Percentiles rank a stretch among this genome's conserved stretches.
phyloP scores from a whole-genome alignment of 306 rosid species.

The Ochetophila trinervis region DNA sequence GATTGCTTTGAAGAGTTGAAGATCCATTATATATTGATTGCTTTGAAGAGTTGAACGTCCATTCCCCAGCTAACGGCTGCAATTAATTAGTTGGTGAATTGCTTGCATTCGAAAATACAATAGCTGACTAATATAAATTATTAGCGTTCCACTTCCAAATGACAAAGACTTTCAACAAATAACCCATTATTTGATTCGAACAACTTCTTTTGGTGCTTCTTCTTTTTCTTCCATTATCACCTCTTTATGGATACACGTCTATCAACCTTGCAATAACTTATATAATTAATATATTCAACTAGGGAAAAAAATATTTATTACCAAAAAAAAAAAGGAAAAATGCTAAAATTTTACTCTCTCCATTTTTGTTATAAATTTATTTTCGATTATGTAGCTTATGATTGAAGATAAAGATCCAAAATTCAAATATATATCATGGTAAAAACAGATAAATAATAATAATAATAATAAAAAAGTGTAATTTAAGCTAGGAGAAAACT shows the following conservation, averaged over 20 bases:
- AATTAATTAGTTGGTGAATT: conserved; percentile 30
- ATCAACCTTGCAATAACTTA: not conserved
- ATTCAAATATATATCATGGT: no score
- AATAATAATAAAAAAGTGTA: not conserved
- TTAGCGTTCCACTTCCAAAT: not conserved
- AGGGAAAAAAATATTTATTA: no score
- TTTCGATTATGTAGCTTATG: no score
- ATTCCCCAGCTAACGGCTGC: conserved; percentile 2
- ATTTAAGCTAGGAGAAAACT: not conserved
- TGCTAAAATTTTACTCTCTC: no score
- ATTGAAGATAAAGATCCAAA: no score
- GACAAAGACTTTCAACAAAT: conserved; percentile 28
- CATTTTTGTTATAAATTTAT: no score
- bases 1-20: not conserved
- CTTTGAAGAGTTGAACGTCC: not conserved
- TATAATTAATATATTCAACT: no score
- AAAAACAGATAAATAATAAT: no score
- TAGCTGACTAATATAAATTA: conserved; percentile 5
- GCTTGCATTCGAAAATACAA: conserved; percentile 39
- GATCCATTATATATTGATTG: conserved; percentile 11
- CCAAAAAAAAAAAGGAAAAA: no score
- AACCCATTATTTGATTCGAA: conserved; percentile 31
- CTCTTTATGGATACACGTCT: not conserved
- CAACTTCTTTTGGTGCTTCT: conserved; percentile 6
- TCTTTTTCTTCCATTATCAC: no score